phyloP scores from a whole-genome alignment of 352 stramenopile genomes.

The Globisporangium abappressorium region DNA sequence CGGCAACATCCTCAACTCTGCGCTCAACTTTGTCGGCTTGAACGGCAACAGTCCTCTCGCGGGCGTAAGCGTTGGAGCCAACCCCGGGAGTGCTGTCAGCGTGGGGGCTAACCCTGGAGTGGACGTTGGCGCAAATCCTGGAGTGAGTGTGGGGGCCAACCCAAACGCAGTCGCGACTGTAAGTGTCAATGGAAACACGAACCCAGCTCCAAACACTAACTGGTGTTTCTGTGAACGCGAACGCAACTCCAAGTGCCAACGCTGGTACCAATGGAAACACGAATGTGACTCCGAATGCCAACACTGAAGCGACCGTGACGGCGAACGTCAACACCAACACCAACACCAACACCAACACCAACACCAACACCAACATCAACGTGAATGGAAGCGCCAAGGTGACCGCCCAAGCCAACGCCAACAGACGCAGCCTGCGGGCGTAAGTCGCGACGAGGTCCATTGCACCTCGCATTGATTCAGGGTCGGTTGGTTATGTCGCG shows the following conservation, averaged over 20 bases:
- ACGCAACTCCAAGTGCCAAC: neutral
- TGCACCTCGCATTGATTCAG: no score
- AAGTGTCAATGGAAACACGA: neutral
- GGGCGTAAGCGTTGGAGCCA: neutral
- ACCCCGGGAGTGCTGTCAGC: neutral
- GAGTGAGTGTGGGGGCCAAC: neutral
- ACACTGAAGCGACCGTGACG: neutral
- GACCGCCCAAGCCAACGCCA: neutral
- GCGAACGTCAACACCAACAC: neutral
- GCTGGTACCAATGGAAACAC: neutral
- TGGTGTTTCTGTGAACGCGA: neutral
- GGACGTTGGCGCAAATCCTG: neutral
- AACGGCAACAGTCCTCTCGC: neutral
- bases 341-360: neutral
- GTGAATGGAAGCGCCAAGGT: slow-evolving; percentile 1
- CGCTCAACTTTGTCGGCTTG: neutral
- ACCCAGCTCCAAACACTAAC: neutral
- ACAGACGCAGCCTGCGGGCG: neutral
- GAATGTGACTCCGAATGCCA: neutral
- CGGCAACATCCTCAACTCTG: slow-evolving; percentile 2
- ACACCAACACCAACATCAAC: neutral
- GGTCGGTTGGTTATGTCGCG: neutral
- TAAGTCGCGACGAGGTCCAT: neutral
- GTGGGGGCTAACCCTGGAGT: neutral
- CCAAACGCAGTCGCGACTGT: neutral